Percentiles rank a stretch among this genome's conserved stretches.
These are phyloP conservation scores for Blastobotrys raffinosifermentans DNA, from an alignment of 1,139 yeast genomes.

Conservation along the genomic window DNA sequence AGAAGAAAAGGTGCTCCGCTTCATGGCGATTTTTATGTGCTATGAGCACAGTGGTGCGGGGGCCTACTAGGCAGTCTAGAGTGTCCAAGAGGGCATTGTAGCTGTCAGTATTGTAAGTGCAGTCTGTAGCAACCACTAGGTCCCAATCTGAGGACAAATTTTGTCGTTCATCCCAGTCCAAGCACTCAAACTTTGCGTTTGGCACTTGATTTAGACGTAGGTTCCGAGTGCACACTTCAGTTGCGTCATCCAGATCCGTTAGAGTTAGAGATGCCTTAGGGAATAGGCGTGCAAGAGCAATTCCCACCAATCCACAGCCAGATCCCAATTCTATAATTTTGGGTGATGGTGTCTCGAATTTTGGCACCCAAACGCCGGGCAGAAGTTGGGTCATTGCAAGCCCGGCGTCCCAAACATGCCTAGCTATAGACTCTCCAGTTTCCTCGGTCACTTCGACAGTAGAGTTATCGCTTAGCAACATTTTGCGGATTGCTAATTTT, in stretches of 20 bases:
- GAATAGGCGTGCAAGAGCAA: constrained; percentile 19
- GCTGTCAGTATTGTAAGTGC: constrained; percentile 28
- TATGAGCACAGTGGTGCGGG: constrained; percentile 18
- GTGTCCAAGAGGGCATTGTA: constrained; percentile 24
- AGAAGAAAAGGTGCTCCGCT: constrained; percentile 22
- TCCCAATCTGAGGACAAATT: constrained; percentile 14
- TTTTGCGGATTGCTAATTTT: too few species aligned
- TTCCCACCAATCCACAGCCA: constrained; percentile 29
- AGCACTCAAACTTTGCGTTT: constrained; percentile 6
- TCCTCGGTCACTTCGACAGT: constrained; percentile 21
- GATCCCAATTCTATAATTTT: constrained; percentile 27
- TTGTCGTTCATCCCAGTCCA: constrained; percentile 15
- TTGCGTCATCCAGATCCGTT: constrained; percentile 27
- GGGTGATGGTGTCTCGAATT: constrained; percentile 7
- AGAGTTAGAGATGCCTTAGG: constrained; percentile 18
- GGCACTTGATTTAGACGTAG: constrained; percentile 15
- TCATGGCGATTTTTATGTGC: constrained; percentile 28
- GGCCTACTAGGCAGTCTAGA: constrained; percentile 13
- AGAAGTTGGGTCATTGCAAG: constrained; percentile 12
- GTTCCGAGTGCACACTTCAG: constrained; percentile 22
- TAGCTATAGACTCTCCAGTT: constrained; percentile 26
- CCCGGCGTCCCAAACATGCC: constrained; percentile 28
- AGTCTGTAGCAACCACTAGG: constrained; percentile 28
- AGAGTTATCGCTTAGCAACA: too few species aligned
- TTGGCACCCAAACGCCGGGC: constrained; percentile 4